A percentile compares a stretch with the other conserved stretches of the same genome.
These are phyloP conservation scores for Populus ilicifolia DNA, from an alignment of 345 rosid genomes.

Conservation along the genomic window DNA sequence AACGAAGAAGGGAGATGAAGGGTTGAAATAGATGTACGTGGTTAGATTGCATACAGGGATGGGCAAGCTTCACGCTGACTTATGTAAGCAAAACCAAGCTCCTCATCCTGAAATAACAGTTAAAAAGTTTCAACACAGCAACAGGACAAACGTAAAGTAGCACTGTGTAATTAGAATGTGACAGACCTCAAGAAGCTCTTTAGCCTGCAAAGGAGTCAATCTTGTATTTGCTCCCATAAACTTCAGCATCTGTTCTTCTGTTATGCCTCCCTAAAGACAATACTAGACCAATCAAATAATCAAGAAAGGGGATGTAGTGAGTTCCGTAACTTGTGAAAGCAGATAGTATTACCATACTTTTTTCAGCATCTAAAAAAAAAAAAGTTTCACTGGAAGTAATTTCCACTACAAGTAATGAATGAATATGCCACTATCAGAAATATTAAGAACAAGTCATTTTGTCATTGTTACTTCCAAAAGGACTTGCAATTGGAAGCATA, in stretches of 20 bases:
- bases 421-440: slow-evolving; percentile 1
- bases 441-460: background rate
- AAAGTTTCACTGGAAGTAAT: slow-evolving; percentile 10
- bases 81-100: slow-evolving; percentile 86
- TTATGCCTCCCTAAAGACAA: slow-evolving; percentile 68
- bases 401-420: slow-evolving; percentile 7
- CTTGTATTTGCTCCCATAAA: slow-evolving; percentile 91
- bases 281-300: slow-evolving; percentile 12
- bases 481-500: slow-evolving; percentile 5
- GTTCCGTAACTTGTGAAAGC: slow-evolving; percentile 5
- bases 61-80: slow-evolving; percentile 91
- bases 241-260: slow-evolving; percentile 95
- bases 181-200: slow-evolving; percentile 85
- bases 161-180: slow-evolving; percentile 5
- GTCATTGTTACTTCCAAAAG: too few species aligned
- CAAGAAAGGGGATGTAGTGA: background rate
- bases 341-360: slow-evolving; percentile 6
- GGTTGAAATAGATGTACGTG: slow-evolving; percentile 11
- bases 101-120: slow-evolving; percentile 55
- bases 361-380: background rate
- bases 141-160: background rate
- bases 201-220: slow-evolving; percentile 63
- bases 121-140: slow-evolving; percentile 6
- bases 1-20: slow-evolving; percentile 13
- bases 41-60: slow-evolving; percentile 59